phyloP scores from a whole-genome alignment of 2,329 filamentous ascomycete species.

The Drechmeria coniospora region DNA sequence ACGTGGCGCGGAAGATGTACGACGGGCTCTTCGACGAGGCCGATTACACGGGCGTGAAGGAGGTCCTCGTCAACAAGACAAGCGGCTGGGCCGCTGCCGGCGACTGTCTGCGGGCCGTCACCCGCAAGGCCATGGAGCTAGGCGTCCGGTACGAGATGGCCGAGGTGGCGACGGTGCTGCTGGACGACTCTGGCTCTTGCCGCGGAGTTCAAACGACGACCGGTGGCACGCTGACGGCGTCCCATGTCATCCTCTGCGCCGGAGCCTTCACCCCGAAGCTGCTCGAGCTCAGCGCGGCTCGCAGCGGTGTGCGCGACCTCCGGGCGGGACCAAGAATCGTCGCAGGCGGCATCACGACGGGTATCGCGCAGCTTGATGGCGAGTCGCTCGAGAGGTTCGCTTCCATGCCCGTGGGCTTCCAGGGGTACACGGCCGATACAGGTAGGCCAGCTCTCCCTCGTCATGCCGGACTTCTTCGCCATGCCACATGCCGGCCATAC shows the following conservation, averaged over 20 bases:
- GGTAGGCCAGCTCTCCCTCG: conserved; percentile 13
- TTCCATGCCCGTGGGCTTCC: conserved; percentile 32
- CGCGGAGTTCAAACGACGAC: conserved; percentile 31
- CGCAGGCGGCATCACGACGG: conserved; percentile 44
- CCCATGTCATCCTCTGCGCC: conserved; percentile 36
- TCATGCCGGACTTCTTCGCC: too few relatives aligned
- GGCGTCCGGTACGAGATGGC: conserved; percentile 44
- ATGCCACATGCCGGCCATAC: background rate
- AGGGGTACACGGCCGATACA: conserved; percentile 21
- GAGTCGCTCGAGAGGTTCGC: conserved; percentile 27
- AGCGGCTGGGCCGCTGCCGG: conserved; percentile 51
- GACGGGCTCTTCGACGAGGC: conserved; percentile 43
- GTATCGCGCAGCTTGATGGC: conserved; percentile 36
- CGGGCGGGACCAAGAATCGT: conserved; percentile 37
- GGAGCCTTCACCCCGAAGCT: conserved; percentile 43
- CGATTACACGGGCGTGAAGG: conserved; percentile 41
- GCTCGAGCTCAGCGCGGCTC: conserved; percentile 33
- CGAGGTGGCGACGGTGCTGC: conserved; percentile 30
- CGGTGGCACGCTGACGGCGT: conserved; percentile 29
- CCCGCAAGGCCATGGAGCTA: conserved; percentile 31
- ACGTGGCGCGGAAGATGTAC: conserved; percentile 33
- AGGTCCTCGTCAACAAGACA: conserved; percentile 44
- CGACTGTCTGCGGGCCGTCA: conserved; percentile 38
- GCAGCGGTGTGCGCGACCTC: conserved; percentile 29
- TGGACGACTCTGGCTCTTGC: conserved; percentile 28